Base-by-base conservation (phyloP, 2,329 filamentous ascomycete genomes). In the Chrysoporthe deuterocubensis region DNA sequence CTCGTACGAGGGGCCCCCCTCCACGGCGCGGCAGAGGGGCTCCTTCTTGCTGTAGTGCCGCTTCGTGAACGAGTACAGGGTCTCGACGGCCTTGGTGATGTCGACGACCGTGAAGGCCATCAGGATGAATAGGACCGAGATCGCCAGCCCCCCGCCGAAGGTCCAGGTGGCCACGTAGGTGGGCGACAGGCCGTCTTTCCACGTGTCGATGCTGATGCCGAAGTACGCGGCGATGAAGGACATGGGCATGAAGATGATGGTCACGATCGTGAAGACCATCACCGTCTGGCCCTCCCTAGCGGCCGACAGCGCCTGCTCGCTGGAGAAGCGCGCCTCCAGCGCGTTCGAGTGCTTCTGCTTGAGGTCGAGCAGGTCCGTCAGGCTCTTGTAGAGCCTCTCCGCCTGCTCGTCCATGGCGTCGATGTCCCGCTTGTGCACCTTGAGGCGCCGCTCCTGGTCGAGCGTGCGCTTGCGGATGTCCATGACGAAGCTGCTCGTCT, bases 291-390 rank as follows among this genome's bases (percentile, higher is more conserved):
- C 80, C 60, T 82, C 78, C 8, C 84, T 81, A 0, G 87, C 85
- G 0, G 88, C 89, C 0, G 85, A 85, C 2, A 85, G 83, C 0
- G 89, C 88, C 75, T 90, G 87, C 62, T 90, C 86, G 21, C 85
- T 80, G 0, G 85, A 83, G 64, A 86, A 90, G 2, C 88, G 84
- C 1, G 88, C 89, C 74, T 91, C 89, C 59, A 90, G 85, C 0
- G 87, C 87, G 76, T 90, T 91, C 71, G 87, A 88, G 67, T 91
- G 88, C 75, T 90, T 90, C 72, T 91, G 89, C 73, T 91, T 91
- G 0, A 90, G 81, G 71, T 91, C 89, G 0, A 91, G 83, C 5
- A 91, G 78, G 71, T 90, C 85, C 0, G 85, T 88, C 57, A 90
- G 83, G 67, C 82, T 85, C 56, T 82, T 78, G 73, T 90, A 89